Evolutionary conservation across 2,329 filamentous ascomycete species (phyloP).

Genomic region (Canariomyces notabilis): DNA sequence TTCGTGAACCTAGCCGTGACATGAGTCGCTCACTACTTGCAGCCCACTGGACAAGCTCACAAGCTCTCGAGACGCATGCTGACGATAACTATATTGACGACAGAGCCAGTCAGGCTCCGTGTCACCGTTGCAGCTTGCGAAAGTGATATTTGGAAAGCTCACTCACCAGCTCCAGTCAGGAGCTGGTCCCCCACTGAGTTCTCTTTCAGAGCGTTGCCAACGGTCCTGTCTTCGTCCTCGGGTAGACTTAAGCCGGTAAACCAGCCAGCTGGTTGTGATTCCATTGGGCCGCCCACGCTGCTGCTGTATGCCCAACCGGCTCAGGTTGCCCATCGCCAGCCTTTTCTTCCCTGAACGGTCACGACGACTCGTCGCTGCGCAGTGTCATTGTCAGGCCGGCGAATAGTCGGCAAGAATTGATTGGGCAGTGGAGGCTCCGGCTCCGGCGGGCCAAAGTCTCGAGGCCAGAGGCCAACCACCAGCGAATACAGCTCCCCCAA

Average conservation of each 20-base stretch:
- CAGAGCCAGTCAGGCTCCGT: neutral
- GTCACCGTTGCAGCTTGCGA: too few relatives aligned
- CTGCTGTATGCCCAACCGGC: conserved; percentile 11
- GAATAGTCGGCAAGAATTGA: conserved; percentile 12
- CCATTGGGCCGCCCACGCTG: conserved; percentile 10
- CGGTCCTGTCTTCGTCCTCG: too few relatives aligned
- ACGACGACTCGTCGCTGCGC: conserved; percentile 5
- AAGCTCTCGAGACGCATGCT: neutral
- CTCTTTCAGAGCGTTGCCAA: neutral
- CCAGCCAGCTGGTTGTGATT: neutral
- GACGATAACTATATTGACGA: neutral
- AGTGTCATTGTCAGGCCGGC: conserved; percentile 13
- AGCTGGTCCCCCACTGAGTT: neutral
- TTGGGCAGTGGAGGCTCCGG: conserved; percentile 19
- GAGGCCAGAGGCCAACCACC: conserved; percentile 9
- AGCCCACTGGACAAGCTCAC: neutral
- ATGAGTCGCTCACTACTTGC: too few relatives aligned
- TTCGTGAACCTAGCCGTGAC: neutral
- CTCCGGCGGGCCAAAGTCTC: conserved; percentile 11
- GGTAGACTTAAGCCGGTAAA: too few relatives aligned
- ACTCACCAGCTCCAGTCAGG: neutral
- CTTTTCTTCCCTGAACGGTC: conserved; percentile 4
- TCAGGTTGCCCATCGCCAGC: too few relatives aligned
- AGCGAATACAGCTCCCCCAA: conserved; percentile 5
- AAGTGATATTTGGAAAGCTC: too few relatives aligned